phyloP scores from a whole-genome alignment of 2,329 filamentous ascomycete genomes.

The Venturia oleaginea region DNA sequence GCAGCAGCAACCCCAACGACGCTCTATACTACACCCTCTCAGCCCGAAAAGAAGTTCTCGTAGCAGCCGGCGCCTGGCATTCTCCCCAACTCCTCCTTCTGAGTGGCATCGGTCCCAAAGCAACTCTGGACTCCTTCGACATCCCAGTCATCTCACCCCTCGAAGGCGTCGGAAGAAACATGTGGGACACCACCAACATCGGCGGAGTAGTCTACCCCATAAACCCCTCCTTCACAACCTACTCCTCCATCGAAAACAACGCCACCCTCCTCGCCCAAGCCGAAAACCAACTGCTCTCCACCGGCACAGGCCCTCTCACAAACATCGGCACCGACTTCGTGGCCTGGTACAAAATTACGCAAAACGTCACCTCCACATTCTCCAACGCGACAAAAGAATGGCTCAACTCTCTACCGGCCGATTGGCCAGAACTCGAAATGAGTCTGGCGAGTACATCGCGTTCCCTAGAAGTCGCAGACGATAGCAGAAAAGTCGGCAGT shows the following conservation, averaged over 20 bases:
- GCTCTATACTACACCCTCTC: conserved; percentile 6
- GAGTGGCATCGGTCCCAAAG: conserved; percentile 17
- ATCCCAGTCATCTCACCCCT: conserved; percentile 10
- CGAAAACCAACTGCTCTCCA: not conserved
- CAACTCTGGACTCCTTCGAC: conserved; percentile 31
- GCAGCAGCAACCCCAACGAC: not conserved
- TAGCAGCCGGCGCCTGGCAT: conserved; percentile 13
- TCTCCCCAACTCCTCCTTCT: conserved; percentile 13
- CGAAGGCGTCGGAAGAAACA: conserved; percentile 54
- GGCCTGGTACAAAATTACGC: conserved; percentile 36
- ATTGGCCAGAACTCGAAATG: conserved; percentile 9
- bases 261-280: conserved; percentile 16
- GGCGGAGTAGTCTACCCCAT: conserved; percentile 6
- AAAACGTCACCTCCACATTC: conserved; percentile 46
- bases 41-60: conserved; percentile 14
- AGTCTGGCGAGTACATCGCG: not conserved
- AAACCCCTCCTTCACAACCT: not conserved
- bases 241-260: conserved; percentile 13
- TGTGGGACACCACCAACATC: conserved; percentile 41
- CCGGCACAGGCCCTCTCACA: not conserved
- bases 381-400: conserved; percentile 35
- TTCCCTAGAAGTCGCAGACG: not conserved
- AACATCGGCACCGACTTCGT: conserved; percentile 42
- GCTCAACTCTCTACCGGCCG: not conserved
- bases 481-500: not conserved